Evolutionary conservation across 108 stramenopile genomes (phyloP).

Genomic region (Skeletonema potamos): DNA sequence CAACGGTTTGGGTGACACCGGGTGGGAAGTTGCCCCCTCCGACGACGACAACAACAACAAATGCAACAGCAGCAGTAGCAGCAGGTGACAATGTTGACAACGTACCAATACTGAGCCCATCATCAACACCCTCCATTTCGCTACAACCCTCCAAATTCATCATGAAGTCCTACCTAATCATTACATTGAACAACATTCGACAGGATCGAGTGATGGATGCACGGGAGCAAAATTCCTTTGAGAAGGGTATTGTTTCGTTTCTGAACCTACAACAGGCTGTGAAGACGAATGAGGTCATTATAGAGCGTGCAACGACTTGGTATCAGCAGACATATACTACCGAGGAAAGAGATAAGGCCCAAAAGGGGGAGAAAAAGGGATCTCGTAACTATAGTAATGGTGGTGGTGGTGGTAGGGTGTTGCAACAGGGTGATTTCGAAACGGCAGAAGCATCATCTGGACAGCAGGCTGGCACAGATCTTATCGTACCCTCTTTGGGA

Average conservation of each 20-base stretch:
- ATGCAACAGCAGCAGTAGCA: not conserved
- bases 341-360: not conserved
- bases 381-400: not conserved
- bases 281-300: not conserved
- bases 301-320: not conserved
- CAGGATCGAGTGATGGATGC: not conserved
- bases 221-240: not conserved
- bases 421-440: not conserved
- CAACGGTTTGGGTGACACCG: not conserved
- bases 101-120: not conserved
- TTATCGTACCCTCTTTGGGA: not conserved
- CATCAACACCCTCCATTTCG: not conserved
- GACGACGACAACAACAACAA: not conserved
- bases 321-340: not conserved
- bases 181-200: slow-evolving; percentile 5
- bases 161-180: slow-evolving; percentile 15
- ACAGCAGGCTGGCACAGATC: not conserved
- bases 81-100: too few relatives aligned
- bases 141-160: not conserved
- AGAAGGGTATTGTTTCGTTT: not conserved
- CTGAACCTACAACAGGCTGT: not conserved
- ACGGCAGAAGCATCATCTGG: not conserved
- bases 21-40: not conserved
- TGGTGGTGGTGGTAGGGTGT: not conserved
- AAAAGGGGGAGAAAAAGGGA: not conserved